Base-by-base conservation (phyloP, 2,329 filamentous ascomycete genomes). In the Macroventuria anomochaeta region DNA sequence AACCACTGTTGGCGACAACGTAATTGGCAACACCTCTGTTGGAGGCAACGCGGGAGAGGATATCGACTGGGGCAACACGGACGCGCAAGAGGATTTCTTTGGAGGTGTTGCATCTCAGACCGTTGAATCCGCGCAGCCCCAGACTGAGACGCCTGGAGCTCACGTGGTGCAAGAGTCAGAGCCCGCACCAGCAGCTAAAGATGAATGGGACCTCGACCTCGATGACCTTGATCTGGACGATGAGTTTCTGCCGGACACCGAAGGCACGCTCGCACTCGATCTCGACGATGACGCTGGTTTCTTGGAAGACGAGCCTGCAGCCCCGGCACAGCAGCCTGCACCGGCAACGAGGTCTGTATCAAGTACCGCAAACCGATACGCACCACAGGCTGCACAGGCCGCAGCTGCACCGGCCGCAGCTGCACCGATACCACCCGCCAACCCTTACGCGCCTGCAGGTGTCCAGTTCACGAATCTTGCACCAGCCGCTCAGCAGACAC, bases 221-320 rank as follows among this genome's bases (percentile, higher is more conserved):
- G 90, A 91, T 36, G 85, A 91, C 59, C 88, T 90, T 39, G 90
- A 91, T 36, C 84, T 97, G 64, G 90, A 90, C 41, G 88, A 93
- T 59, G 86, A 91, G 55, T 79, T 90, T 11, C 72, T 86, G 2
- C 84, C 85, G 8, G 85, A 90, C 26, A 76, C 80, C 12, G 69
- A 74, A 1, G 69, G 71, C 21, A 78, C 80, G 34, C 81, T 70
- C 1, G 51, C 62, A 7, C 86, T 93, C 62, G 87, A 93, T 59
- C 86, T 89, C 38, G 93, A 93, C 62, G 93, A 96, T 70, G 90
- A 90, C 60, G 89, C 93, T 67, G 92, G 91, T 0, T 89, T 97
- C 55, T 78, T 97, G 8, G 88, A 96, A 6, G 92, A 93, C 52
- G 80, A 82, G 3, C 80, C 72, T 20, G 76, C 81, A 17, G 70